A percentile compares a stretch with the other conserved stretches of the same genome.
These are phyloP conservation scores for Vigna mungo DNA, from an alignment of 306 rosid species.

Conservation along the genomic window DNA sequence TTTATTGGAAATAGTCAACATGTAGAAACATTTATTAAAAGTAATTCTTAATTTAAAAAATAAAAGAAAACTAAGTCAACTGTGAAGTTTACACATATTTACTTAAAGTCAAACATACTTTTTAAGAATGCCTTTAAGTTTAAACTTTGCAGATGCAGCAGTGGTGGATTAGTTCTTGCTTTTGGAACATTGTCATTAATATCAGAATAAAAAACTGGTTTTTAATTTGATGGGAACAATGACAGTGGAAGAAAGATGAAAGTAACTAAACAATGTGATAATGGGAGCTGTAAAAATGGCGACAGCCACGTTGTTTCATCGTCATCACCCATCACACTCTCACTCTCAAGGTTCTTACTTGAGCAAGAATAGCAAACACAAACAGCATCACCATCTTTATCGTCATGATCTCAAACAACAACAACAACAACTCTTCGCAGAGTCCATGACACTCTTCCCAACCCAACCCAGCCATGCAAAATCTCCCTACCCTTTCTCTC, in stretches of 20 bases:
- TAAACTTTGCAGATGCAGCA: background rate
- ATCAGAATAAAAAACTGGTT: background rate
- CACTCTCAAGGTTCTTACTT: conserved; percentile 43
- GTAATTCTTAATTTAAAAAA: background rate
- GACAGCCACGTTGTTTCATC: conserved; percentile 68
- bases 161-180: background rate
- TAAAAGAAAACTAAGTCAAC: no score
- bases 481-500: conserved; percentile 29
- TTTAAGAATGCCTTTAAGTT: background rate
- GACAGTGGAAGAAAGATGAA: conserved; percentile 31
- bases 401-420: background rate
- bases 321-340: conserved; percentile 59
- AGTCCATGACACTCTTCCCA: conserved; percentile 55
- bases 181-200: background rate
- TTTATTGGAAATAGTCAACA: no score
- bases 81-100: no score
- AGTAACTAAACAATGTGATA: conserved; percentile 44
- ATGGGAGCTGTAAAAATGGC: conserved; percentile 61
- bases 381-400: conserved; percentile 19
- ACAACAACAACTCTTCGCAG: background rate
- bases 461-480: conserved; percentile 63
- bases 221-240: background rate
- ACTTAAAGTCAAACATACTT: no score
- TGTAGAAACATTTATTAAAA: no score
- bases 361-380: conserved; percentile 28